Evolutionary conservation across 768 basidiomycete species (phyloP).

Genomic region (Boletus subparvulus): DNA sequence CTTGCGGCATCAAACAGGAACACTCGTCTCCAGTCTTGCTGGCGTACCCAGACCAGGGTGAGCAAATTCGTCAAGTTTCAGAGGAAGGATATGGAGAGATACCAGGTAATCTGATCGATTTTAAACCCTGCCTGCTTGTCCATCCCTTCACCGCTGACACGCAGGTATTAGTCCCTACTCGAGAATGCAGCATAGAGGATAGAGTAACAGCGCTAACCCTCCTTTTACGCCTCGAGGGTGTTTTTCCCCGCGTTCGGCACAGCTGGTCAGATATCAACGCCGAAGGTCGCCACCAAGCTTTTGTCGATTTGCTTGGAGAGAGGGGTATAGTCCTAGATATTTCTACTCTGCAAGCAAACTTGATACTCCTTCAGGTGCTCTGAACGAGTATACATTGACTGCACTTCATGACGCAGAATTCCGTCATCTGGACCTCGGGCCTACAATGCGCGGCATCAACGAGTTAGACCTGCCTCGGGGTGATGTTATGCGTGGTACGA

Average conservation of each 20-base stretch:
- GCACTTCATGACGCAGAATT: conserved; percentile 49
- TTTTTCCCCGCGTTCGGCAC: neutral
- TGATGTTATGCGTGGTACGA: conserved; percentile 44
- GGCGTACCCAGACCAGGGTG: neutral
- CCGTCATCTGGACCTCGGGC: conserved; percentile 42
- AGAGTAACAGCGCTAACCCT: neutral
- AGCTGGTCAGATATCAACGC: neutral
- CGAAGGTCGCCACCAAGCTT: conserved; percentile 37
- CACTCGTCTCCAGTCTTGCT: neutral
- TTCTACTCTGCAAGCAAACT: conserved; percentile 16
- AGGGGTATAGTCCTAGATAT: conserved; percentile 32
- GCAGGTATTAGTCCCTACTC: neutral
- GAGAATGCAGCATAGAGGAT: neutral
- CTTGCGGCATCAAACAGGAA: neutral
- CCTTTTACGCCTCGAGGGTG: conserved; percentile 1
- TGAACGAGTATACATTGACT: conserved; percentile 45
- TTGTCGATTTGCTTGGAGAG: conserved; percentile 35
- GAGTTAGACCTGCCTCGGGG: conserved; percentile 49
- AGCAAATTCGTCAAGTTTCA: neutral
- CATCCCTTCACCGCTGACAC: neutral
- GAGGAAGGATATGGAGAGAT: neutral
- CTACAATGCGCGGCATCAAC: conserved; percentile 47
- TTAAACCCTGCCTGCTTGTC: neutral
- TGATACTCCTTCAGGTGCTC: conserved; percentile 39
- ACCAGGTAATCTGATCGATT: neutral